Conservation (phyloP, 306 rosid species). For the Gillenia trifoliata region DNA sequence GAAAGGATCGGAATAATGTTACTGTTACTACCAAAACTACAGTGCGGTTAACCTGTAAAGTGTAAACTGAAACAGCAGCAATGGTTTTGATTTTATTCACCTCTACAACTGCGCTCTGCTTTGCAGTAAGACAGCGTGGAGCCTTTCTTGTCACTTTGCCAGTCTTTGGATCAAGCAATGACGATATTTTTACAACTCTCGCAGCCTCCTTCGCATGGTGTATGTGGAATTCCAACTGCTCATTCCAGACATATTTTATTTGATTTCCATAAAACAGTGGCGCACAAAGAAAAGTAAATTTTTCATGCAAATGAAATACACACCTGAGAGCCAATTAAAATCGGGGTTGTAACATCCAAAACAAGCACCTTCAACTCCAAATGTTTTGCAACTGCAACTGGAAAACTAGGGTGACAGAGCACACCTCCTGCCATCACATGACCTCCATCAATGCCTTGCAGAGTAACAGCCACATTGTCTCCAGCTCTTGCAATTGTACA, state of each 20-base stretch:
- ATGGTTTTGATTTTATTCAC: slow-evolving; percentile 34
- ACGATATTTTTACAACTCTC: slow-evolving; percentile 60
- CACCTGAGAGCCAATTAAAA: slow-evolving; percentile 88
- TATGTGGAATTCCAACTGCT: slow-evolving; percentile 85
- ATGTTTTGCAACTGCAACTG: slow-evolving; percentile 62
- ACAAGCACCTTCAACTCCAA: slow-evolving; percentile 82
- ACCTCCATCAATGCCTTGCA: slow-evolving; percentile 71
- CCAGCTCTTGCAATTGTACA: slow-evolving; percentile 89
- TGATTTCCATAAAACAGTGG: background rate
- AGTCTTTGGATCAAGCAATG: slow-evolving; percentile 77
- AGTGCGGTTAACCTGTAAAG: background rate
- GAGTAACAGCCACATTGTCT: slow-evolving; percentile 69
- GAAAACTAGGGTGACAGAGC: slow-evolving; percentile 92
- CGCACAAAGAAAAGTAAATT: slow-evolving; percentile 1
- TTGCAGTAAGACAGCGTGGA: slow-evolving; percentile 80
- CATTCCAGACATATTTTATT: slow-evolving; percentile 12
- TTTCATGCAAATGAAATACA: slow-evolving; percentile 8
- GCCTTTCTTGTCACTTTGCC: slow-evolving; percentile 76
- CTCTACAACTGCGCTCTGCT: slow-evolving; percentile 89
- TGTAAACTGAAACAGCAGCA: background rate
- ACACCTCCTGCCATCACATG: slow-evolving; percentile 82
- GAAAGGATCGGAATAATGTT: background rate
- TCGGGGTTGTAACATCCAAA: slow-evolving; percentile 75
- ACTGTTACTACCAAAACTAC: background rate
- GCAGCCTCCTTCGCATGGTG: slow-evolving; percentile 88